These are phyloP conservation scores for Arbutus unedo DNA, from an alignment of 148 eudicot genomes.

Conservation along the genomic window DNA sequence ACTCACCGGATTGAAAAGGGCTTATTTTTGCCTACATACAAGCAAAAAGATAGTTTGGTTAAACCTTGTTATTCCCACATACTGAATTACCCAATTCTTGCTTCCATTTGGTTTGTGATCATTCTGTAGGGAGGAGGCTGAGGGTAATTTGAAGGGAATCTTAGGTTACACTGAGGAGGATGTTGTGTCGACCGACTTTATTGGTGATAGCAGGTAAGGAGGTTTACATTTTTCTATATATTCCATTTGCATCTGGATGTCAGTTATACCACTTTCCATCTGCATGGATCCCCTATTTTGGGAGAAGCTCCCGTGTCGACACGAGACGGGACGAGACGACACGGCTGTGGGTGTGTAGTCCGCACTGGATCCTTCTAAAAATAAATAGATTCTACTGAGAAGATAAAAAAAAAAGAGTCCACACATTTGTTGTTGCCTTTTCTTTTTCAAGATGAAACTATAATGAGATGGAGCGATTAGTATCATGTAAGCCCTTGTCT, in stretches of 20 bases:
- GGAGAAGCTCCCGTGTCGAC: no score
- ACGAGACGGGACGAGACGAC: no score
- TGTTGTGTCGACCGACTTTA: slow-evolving; percentile 64
- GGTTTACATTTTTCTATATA: not conserved
- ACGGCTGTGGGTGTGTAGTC: no score
- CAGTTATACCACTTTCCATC: not conserved
- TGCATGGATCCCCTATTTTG: no score
- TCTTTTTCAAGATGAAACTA: no score
- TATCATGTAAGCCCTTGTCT: no score
- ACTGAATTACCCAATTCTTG: not conserved
- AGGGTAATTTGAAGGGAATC: slow-evolving; percentile 58
- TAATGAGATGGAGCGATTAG: no score
- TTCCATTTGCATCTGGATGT: not conserved
- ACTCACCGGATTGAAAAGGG: no score
- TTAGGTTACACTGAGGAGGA: slow-evolving; percentile 74
- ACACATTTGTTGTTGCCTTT: no score
- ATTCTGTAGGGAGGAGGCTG: slow-evolving; percentile 47
- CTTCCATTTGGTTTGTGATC: not conserved
- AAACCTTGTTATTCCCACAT: not conserved
- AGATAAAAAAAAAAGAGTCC: no score
- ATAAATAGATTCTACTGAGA: no score
- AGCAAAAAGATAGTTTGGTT: not conserved
- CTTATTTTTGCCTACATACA: not conserved
- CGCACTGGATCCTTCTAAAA: no score
- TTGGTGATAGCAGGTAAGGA: slow-evolving; percentile 55